Conservation (phyloP, 441 rosid genomes). For the Jatropha podagrica region DNA sequence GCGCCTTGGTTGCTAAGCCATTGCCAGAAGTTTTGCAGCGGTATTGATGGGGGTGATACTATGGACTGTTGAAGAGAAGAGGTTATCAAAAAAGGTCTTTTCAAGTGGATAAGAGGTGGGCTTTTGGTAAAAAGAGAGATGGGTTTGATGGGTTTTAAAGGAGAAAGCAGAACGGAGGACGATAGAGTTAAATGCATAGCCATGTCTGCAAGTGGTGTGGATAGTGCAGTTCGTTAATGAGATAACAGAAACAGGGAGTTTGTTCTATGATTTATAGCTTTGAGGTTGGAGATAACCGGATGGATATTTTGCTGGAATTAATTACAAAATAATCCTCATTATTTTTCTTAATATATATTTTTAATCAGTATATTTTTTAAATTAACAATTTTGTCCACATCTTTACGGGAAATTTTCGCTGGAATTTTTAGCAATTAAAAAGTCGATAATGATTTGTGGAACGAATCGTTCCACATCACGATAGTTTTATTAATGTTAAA, state of each 20-base stretch:
- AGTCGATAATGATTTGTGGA: no score
- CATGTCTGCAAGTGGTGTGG: neutral
- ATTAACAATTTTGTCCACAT: no score
- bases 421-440: no score
- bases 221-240: neutral
- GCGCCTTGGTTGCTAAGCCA: constrained; percentile 75
- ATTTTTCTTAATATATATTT: no score
- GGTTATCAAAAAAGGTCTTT: constrained; percentile 35
- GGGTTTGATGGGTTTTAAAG: constrained; percentile 25
- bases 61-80: constrained; percentile 32
- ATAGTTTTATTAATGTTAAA: no score
- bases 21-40: constrained; percentile 65
- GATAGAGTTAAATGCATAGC: neutral
- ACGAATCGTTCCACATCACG: no score
- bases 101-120: constrained; percentile 27
- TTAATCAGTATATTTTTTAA: no score
- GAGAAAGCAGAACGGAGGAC: constrained; percentile 28
- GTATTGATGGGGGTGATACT: constrained; percentile 31
- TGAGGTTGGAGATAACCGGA: neutral
- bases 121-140: constrained; percentile 18
- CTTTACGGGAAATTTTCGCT: no score
- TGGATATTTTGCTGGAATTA: neutral
- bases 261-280: neutral
- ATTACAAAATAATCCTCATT: no score
- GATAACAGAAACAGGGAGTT: neutral